Evolutionary conservation across 208 protist species (phyloP).

Genomic region (Tetramitus jugosus): DNA sequence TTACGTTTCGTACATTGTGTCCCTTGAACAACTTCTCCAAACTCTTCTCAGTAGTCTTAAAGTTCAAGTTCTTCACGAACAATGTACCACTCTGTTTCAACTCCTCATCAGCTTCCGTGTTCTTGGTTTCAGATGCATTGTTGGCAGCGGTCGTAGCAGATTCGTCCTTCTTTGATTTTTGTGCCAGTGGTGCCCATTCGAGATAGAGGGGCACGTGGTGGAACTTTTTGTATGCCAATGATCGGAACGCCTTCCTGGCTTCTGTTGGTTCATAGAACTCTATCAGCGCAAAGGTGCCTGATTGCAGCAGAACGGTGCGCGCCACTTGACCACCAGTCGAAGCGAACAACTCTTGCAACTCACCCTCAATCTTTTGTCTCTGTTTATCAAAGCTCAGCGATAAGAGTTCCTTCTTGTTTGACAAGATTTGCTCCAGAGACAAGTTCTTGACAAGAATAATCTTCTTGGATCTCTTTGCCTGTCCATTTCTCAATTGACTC

Average conservation of each 20-base stretch:
- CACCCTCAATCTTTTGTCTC: not conserved
- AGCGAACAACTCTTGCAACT: not conserved
- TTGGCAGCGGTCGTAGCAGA: conserved; percentile 23
- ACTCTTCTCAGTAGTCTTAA: conserved; percentile 64
- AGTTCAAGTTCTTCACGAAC: conserved; percentile 80
- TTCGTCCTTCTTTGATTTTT: not conserved
- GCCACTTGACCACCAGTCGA: not conserved
- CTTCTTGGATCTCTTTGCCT: not conserved
- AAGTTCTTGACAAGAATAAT: conserved; percentile 7
- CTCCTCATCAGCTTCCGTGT: conserved; percentile 37
- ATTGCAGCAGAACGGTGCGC: conserved; percentile 48
- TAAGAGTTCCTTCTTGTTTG: no score
- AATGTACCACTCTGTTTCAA: conserved; percentile 43
- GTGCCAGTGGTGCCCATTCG: conserved; percentile 91
- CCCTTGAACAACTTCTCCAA: conserved; percentile 41
- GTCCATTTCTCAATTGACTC: not conserved
- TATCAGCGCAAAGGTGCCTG: conserved; percentile 54
- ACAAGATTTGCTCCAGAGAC: not conserved
- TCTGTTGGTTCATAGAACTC: conserved; percentile 35
- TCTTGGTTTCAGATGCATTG: conserved; percentile 25
- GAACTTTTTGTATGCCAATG: conserved; percentile 87
- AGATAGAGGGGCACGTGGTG: conserved; percentile 85
- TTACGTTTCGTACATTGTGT: not conserved
- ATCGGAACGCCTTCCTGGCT: conserved; percentile 77
- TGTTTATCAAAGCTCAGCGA: not conserved